These are phyloP conservation scores for Rhodotorula kratochvilovae DNA, from an alignment of 768 basidiomycete species.

Conservation along the genomic window DNA sequence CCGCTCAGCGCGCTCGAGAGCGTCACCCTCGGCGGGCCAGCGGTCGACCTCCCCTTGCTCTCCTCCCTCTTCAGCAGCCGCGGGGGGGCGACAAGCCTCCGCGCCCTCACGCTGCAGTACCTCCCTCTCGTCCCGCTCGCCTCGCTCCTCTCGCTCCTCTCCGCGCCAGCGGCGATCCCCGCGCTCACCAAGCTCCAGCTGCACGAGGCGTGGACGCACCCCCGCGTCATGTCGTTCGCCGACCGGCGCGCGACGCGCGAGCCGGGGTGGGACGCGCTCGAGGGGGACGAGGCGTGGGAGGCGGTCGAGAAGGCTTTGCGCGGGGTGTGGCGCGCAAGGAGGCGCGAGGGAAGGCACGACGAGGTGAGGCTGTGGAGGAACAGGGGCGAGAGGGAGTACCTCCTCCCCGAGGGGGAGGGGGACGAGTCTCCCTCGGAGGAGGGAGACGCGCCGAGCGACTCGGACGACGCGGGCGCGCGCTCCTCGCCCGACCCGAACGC, in stretches of 20 bases:
- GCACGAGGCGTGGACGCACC: neutral
- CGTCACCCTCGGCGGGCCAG: slow-evolving; percentile 4
- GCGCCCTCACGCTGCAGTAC: neutral
- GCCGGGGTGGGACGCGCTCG: neutral
- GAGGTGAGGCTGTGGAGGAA: slow-evolving; percentile 12
- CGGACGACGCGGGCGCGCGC: neutral
- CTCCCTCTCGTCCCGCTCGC: slow-evolving; percentile 6
- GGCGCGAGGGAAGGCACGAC: neutral
- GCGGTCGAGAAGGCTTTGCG: neutral
- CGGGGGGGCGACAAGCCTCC: no score
- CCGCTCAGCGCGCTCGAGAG: neutral
- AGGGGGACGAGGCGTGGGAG: neutral
- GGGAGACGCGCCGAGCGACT: neutral
- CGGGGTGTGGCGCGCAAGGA: neutral
- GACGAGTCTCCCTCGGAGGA: slow-evolving; percentile 6
- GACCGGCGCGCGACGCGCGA: neutral
- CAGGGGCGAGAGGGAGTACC: slow-evolving; percentile 6
- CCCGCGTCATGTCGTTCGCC: neutral
- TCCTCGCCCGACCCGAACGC: neutral
- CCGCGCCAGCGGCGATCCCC: neutral
- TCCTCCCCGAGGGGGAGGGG: neutral
- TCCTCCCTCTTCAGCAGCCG: neutral
- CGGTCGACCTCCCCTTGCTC: slow-evolving; percentile 1
- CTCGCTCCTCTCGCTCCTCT: neutral
- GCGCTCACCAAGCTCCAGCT: neutral